phyloP scores from a whole-genome alignment of 805 yeast genomes.

The fission yeast (Schizosaccharomyces pombe) region DNA sequence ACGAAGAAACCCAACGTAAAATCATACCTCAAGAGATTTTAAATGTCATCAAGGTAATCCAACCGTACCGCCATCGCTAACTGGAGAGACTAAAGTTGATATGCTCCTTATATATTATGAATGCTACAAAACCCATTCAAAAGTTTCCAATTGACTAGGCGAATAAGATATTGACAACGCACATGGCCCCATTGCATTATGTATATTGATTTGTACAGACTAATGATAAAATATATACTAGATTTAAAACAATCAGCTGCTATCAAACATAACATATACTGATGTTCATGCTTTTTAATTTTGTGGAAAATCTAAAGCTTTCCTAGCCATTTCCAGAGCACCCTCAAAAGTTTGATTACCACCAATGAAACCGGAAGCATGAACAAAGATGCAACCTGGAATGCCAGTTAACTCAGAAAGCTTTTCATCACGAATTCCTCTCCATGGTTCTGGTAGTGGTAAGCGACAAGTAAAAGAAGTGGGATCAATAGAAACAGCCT shows the following conservation, averaged over 20 bases:
- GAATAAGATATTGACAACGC: neutral
- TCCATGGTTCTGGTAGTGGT: conserved; percentile 73
- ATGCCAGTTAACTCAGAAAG: conserved; percentile 56
- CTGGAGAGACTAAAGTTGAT: neutral
- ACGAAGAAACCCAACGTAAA: neutral
- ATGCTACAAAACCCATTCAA: neutral
- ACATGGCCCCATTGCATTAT: no score
- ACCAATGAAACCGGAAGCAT: conserved; percentile 76
- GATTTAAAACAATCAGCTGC: no score
- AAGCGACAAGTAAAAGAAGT: conserved; percentile 64
- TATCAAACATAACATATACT: no score
- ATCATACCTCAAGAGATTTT: neutral
- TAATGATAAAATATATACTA: no score
- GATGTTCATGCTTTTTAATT: no score
- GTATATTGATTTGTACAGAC: no score
- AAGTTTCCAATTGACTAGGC: neutral
- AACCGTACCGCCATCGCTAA: neutral
- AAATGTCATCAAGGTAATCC: neutral
- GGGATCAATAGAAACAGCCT: conserved; percentile 68
- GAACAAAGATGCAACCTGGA: conserved; percentile 71
- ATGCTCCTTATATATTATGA: no score
- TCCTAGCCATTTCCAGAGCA: conserved; percentile 47
- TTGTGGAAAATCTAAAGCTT: conserved; percentile 17
- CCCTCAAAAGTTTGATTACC: conserved; percentile 68
- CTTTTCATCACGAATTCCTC: conserved; percentile 85